These are phyloP conservation scores for Mucor saturninus DNA, from an alignment of 371 early-diverging fungal genomes.

Conservation along the genomic window DNA sequence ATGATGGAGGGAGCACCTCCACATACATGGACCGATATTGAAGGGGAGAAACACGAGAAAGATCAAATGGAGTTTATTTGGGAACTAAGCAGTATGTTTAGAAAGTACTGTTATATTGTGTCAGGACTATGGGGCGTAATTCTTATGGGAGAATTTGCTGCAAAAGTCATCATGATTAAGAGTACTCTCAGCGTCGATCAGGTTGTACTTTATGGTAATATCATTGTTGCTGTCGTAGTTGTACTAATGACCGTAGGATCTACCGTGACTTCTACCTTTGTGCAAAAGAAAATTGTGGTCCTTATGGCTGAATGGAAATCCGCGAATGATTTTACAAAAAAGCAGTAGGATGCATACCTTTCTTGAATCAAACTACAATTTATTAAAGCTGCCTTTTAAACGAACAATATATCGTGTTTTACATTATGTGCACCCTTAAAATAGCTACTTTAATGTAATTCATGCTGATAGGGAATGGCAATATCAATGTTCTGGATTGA, in stretches of 20 bases:
- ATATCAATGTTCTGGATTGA: too few relatives aligned
- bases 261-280: background rate
- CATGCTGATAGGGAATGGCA: too few relatives aligned
- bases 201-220: conserved; percentile 37
- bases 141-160: conserved; percentile 41
- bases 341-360: too few relatives aligned
- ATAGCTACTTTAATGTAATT: too few relatives aligned
- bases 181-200: conserved; percentile 38
- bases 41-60: conserved; percentile 27
- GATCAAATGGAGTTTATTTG: conserved; percentile 33
- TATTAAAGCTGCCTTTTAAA: too few relatives aligned
- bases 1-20: conserved; percentile 24
- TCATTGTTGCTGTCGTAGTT: conserved; percentile 30
- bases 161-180: conserved; percentile 44
- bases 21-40: conserved; percentile 28
- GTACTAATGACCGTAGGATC: conserved; percentile 11
- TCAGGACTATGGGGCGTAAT: conserved; percentile 41
- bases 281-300: conserved; percentile 4
- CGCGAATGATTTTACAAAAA: conserved; percentile 11
- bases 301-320: conserved; percentile 8
- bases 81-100: conserved; percentile 5
- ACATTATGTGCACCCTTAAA: too few relatives aligned
- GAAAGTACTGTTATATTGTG: conserved; percentile 23
- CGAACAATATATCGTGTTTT: too few relatives aligned
- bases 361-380: too few relatives aligned